Percentiles rank a stretch among this genome's conserved stretches.
Conservation (phyloP, 768 basidiomycete species). For the Tylopilus plumbeoviolaceoides region DNA sequence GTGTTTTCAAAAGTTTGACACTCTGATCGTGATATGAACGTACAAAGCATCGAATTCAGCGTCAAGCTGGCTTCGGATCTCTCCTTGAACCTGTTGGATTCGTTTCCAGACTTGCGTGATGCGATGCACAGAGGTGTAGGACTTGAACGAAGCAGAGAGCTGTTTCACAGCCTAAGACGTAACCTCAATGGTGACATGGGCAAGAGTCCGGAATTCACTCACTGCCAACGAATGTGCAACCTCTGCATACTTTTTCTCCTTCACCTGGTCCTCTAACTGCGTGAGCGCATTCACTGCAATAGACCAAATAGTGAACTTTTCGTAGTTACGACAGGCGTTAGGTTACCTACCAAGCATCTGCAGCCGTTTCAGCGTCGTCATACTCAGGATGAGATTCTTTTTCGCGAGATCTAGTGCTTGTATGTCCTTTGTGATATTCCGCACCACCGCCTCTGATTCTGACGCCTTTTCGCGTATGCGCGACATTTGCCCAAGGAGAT, state of each 20-base stretch:
- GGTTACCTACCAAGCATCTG: slow-evolving; percentile 83
- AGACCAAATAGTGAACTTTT: not conserved
- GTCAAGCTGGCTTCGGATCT: slow-evolving; percentile 76
- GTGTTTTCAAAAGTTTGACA: not conserved
- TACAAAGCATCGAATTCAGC: slow-evolving; percentile 91
- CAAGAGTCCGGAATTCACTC: slow-evolving; percentile 31
- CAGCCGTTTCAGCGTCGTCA: slow-evolving; percentile 85
- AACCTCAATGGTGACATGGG: not conserved
- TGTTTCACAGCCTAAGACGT: slow-evolving; percentile 76
- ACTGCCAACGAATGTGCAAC: slow-evolving; percentile 80
- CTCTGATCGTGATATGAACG: slow-evolving; percentile 29
- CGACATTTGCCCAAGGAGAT: slow-evolving; percentile 91
- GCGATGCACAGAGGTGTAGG: slow-evolving; percentile 69
- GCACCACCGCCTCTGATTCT: slow-evolving; percentile 94
- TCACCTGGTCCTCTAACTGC: slow-evolving; percentile 74
- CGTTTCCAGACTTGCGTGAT: slow-evolving; percentile 76
- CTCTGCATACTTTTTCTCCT: slow-evolving; percentile 76
- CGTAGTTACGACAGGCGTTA: not conserved
- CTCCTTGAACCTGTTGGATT: slow-evolving; percentile 79
- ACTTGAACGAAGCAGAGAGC: slow-evolving; percentile 74
- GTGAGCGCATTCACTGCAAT: slow-evolving; percentile 71
- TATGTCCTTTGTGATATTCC: slow-evolving; percentile 94
- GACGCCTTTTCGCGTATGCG: slow-evolving; percentile 95
- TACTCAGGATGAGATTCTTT: slow-evolving; percentile 84
- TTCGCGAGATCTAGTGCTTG: slow-evolving; percentile 92